A percentile compares a stretch with the other conserved stretches of the same genome.
Conservation (phyloP, 257 asterid genomes). For the Penstemon davidsonii region DNA sequence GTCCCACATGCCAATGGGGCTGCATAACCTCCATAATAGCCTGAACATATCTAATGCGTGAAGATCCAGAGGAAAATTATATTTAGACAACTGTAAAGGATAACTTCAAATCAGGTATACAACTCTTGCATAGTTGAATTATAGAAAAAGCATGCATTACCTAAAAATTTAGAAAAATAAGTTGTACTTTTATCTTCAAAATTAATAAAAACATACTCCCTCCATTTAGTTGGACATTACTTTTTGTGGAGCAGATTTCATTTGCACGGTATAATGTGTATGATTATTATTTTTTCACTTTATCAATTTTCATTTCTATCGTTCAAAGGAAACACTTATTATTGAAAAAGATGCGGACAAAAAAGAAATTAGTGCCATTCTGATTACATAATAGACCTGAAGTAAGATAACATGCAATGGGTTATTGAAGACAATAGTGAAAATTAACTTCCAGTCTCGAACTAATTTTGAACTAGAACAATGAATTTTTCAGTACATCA, state of each 20-base stretch:
- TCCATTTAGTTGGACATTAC: background rate
- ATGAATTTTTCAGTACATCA: constrained; percentile 9
- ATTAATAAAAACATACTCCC: background rate
- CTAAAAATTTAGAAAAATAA: no score
- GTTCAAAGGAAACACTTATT: background rate
- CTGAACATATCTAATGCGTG: background rate
- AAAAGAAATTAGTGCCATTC: background rate
- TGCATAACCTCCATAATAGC: background rate
- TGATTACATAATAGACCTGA: background rate
- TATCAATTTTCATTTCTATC: background rate
- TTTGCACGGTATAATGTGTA: background rate
- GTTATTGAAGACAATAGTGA: background rate
- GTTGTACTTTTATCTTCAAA: background rate
- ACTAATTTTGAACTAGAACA: constrained; percentile 10
- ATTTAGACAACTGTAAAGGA: background rate
- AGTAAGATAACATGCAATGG: constrained; percentile 6
- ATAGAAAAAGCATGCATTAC: background rate
- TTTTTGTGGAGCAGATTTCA: background rate
- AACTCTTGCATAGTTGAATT: background rate
- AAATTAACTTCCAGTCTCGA: constrained; percentile 14
- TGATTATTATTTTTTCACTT: background rate
- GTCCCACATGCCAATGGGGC: background rate
- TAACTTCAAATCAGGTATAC: background rate
- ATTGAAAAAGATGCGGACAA: background rate
- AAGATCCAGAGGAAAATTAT: background rate